Conservation (phyloP, 305 asterid genomes). For the Rubia balearica region DNA sequence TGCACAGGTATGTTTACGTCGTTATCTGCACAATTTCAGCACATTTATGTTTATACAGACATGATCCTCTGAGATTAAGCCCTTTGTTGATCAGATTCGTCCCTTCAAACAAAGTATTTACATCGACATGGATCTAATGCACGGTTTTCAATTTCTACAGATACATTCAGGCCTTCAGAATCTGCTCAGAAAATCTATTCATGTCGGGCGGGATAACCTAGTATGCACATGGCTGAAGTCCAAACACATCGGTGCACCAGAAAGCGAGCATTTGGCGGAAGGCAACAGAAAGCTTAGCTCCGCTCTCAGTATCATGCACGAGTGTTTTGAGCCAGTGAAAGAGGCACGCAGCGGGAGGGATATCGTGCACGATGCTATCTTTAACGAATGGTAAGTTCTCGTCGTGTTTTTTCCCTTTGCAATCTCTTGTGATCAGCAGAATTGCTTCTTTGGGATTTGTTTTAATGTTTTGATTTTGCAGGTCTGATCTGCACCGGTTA, state of each 20-base stretch:
- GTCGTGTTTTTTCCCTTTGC: background rate
- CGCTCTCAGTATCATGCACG: conserved; percentile 81
- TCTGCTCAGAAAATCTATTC: conserved; percentile 50
- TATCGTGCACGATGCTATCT: background rate
- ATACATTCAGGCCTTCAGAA: conserved; percentile 49
- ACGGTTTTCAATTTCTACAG: conserved; percentile 31
- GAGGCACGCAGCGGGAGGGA: conserved; percentile 60
- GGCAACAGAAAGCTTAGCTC: conserved; percentile 55
- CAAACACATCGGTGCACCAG: conserved; percentile 26
- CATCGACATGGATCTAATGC: background rate
- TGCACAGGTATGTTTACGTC: conserved; percentile 41
- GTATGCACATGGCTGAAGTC: conserved; percentile 69
- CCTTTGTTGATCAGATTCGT: too few relatives aligned
- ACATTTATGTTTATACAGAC: background rate
- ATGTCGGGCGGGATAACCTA: conserved; percentile 46
- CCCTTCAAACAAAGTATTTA: background rate
- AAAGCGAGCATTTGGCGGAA: conserved; percentile 33
- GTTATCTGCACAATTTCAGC: conserved; percentile 13
- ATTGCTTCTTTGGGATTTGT: background rate
- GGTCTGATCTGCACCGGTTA: conserved; percentile 73
- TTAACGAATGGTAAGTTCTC: conserved; percentile 4
- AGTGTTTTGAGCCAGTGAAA: conserved; percentile 68
- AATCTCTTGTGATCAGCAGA: background rate
- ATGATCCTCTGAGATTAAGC: too few relatives aligned
- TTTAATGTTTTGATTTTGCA: conserved; percentile 18